Conservation (phyloP, 2,329 filamentous ascomycete species). For the Fusarium metavorans region DNA sequence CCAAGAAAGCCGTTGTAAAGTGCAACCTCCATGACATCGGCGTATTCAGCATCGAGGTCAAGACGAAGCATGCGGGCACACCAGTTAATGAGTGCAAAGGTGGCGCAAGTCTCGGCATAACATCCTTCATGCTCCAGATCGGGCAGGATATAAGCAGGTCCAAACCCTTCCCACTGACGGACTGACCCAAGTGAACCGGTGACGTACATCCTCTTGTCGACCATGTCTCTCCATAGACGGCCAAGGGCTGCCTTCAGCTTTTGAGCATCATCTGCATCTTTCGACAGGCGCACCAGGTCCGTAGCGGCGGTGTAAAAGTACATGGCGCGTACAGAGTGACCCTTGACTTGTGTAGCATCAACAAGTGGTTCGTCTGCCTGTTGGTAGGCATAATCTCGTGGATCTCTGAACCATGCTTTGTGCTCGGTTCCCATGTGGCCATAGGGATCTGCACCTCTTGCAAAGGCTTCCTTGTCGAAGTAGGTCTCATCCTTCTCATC, state of each 20-base stretch:
- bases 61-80: constrained; percentile 1
- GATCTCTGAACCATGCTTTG: neutral
- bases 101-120: constrained; percentile 10
- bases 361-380: constrained; percentile 2
- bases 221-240: constrained; percentile 9
- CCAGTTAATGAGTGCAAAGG: constrained; percentile 7
- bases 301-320: constrained; percentile 8
- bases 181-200: constrained; percentile 2
- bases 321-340: constrained; percentile 8
- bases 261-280: neutral
- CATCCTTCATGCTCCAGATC: constrained; percentile 2
- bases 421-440: neutral
- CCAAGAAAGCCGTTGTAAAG: constrained; percentile 12
- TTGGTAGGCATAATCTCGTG: constrained; percentile 5
- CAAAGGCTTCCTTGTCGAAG: constrained; percentile 3
- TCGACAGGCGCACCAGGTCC: neutral
- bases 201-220: constrained; percentile 9
- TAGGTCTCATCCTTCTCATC: constrained; percentile 4
- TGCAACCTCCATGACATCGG: constrained; percentile 4
- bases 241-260: neutral
- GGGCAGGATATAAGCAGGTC: neutral
- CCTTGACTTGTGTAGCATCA: neutral
- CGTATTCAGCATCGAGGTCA: neutral
- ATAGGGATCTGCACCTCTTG: neutral
- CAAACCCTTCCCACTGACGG: constrained; percentile 9